Evolutionary conservation across 768 basidiomycete genomes (phyloP), one percentile per base, ranked within the genome.

Genomic region (Rhodotorula diobovata): DNA sequence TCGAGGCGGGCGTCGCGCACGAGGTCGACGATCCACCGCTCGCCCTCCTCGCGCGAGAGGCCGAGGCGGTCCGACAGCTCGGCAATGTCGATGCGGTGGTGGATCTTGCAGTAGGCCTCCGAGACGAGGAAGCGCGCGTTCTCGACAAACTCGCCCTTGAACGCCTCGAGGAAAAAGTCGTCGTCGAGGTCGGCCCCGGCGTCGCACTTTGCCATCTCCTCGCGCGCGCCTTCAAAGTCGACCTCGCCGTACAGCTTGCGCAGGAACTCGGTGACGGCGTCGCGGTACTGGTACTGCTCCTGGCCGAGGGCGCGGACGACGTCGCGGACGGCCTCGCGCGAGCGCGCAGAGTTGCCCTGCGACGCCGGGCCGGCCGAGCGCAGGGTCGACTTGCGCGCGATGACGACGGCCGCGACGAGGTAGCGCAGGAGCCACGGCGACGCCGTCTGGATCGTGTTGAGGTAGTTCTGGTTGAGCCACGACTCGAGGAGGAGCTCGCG

Each of bases 21-120:
- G 71, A 98, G 89, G 83, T 98, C 97, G 77, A 98, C 96, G 72
- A 98, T 95, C 95, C 95, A 99, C 78, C 95, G 95, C 80, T 99
- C 96, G 61, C 95, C 96, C 79, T 98, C 96, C 74, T 93, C 93
- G 53, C 85, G 86, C n/a, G 90, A 88, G 59, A 98, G 85, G 80
- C 97, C 97, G 23, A 98, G 85, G 16, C 95, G 88, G 77, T 91
- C 89, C 16, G 94, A 96, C 21, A 98, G 86, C 78, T 96, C 92
- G 69, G 93, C 78, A 59, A 83, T 83, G 75, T 83, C 82, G 66
- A 83, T 83, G 35, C 81, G 73, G 73, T 93, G 91, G 80, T 99
- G 95, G 77, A 98, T 97, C 81, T 93, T 85, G 83, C 94, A 98
- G 82, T 95, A 99, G 23, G 93, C 92, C 83, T 99, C 96, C 77